Conservation (phyloP, 2,329 filamentous ascomycete species). For the Pyricularia grisea region DNA sequence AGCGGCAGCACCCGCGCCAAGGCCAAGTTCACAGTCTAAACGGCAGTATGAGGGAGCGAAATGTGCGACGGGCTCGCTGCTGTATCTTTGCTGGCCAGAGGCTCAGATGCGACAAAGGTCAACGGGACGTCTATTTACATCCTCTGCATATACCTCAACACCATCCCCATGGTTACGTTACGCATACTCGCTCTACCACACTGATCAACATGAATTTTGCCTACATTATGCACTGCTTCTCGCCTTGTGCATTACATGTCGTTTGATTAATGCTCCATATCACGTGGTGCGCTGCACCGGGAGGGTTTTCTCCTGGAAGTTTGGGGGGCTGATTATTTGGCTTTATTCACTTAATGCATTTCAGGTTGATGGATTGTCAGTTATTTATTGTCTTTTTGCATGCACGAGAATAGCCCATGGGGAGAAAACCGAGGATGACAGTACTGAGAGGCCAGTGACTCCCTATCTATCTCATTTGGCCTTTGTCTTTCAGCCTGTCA, state of each 20-base stretch:
- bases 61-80: neutral
- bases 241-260: neutral
- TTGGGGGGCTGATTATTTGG: neutral
- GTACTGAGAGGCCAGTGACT: neutral
- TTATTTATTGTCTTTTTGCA: neutral
- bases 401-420: neutral
- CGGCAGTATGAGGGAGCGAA: neutral
- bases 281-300: neutral
- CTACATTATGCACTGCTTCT: neutral
- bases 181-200: neutral
- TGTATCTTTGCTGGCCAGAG: neutral
- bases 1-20: constrained; percentile 91
- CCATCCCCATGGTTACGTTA: neutral
- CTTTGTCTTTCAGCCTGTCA: neutral
- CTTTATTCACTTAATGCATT: neutral
- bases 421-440: neutral
- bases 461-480: neutral
- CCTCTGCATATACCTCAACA: neutral
- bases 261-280: neutral
- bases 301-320: neutral
- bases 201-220: neutral
- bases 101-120: neutral
- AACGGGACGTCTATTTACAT: neutral
- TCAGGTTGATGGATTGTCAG: neutral
- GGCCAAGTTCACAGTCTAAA: constrained; percentile 81